Percentiles rank a stretch among this genome's conserved stretches.
These are phyloP conservation scores for Colletotrichum sp. DNA, from an alignment of 2,329 filamentous ascomycete genomes.

Conservation along the genomic window DNA sequence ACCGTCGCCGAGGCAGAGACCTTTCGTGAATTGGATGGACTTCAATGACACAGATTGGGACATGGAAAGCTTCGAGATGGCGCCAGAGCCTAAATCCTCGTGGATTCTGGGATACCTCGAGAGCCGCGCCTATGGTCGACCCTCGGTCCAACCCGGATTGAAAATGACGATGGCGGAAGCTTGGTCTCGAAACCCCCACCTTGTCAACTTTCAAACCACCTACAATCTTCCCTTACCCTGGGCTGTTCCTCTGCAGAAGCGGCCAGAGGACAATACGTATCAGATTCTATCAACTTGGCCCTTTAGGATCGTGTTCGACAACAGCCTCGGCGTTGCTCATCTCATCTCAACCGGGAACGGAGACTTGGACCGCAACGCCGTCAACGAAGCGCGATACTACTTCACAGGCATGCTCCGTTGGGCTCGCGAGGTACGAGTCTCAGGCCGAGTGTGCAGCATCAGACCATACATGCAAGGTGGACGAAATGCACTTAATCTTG, in stretches of 20 bases:
- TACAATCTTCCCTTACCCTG: not conserved
- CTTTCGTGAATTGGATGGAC: not conserved
- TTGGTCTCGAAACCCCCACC: not conserved
- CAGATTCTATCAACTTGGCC: not conserved
- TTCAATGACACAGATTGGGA: not conserved
- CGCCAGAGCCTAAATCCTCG: not conserved
- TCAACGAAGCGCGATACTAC: not conserved
- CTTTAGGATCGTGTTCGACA: not conserved
- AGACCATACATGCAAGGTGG: not conserved
- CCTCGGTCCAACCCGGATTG: not conserved
- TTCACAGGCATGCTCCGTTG: not conserved
- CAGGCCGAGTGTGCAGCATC: not conserved
- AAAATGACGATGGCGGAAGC: not conserved
- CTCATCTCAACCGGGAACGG: not conserved
- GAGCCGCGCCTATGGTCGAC: not conserved
- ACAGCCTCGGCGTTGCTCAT: not conserved
- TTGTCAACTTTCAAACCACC: not conserved
- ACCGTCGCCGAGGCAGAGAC: not conserved
- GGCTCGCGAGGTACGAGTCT: not conserved
- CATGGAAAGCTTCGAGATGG: not conserved
- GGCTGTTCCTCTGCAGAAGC: not conserved
- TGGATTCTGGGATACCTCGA: not conserved
- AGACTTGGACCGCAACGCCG: not conserved
- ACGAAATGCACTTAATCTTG: not conserved
- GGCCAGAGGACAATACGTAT: not conserved